phyloP scores from a whole-genome alignment of 768 basidiomycete species.

The Russula brevipes region DNA sequence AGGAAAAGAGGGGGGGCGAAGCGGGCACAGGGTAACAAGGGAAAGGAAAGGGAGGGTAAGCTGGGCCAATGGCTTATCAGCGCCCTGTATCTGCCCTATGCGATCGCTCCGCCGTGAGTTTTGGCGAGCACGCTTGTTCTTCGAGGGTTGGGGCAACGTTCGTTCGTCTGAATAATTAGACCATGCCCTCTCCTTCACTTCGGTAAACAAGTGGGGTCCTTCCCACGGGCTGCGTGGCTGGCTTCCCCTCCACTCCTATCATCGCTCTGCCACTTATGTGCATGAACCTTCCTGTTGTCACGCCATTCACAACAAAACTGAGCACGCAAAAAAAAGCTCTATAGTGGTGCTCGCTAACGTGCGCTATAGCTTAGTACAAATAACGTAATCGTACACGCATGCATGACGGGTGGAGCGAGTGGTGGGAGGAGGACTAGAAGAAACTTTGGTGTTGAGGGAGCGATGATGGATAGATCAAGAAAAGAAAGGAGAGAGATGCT shows the following conservation, averaged over 20 bases:
- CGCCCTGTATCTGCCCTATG: background rate
- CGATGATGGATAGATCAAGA: conserved; percentile 23
- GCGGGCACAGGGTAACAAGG: background rate
- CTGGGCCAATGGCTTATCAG: conserved; percentile 6
- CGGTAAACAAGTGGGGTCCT: conserved; percentile 12
- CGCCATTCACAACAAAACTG: background rate
- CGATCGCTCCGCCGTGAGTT: background rate
- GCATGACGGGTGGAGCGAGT: conserved; percentile 9
- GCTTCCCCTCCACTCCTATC: background rate
- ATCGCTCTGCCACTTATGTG: no score
- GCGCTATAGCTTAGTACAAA: conserved; percentile 26
- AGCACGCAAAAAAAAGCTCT: conserved; percentile 10
- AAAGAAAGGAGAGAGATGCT: conserved; percentile 21
- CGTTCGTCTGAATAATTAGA: background rate
- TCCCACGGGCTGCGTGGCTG: background rate
- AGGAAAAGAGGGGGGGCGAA: no score
- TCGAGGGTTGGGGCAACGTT: background rate
- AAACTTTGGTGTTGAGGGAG: conserved; percentile 14
- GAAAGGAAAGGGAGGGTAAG: background rate
- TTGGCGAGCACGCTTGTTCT: background rate
- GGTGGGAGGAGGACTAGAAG: background rate
- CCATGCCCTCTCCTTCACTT: background rate
- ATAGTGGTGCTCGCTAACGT: conserved; percentile 20
- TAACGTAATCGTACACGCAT: conserved; percentile 26
- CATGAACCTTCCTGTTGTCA: background rate